Conservation (phyloP, 2,329 filamentous ascomycete species). For the Neoarthrinium moseri region DNA sequence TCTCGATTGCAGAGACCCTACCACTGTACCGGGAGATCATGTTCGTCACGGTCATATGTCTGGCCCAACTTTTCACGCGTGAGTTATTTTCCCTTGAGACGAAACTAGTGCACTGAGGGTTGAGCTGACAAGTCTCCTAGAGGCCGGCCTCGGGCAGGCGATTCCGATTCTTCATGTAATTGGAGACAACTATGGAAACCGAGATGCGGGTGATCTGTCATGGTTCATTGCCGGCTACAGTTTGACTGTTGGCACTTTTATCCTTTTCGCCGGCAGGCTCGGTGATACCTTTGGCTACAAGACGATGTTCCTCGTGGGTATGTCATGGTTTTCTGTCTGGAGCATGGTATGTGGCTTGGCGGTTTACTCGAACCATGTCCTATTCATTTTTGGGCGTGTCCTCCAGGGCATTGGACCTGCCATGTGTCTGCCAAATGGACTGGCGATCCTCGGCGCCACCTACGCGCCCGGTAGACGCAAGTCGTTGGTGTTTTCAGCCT, state of each 20-base stretch:
- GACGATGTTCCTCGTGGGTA: slow-evolving; percentile 39
- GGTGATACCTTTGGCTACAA: slow-evolving; percentile 47
- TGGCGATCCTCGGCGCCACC: slow-evolving; percentile 53
- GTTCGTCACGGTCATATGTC: slow-evolving; percentile 34
- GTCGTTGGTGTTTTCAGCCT: slow-evolving; percentile 32
- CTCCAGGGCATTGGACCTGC: slow-evolving; percentile 55
- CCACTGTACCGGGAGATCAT: slow-evolving; percentile 18
- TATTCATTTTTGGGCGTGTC: slow-evolving; percentile 46
- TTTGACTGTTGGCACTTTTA: slow-evolving; percentile 43
- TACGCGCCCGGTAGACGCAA: slow-evolving; percentile 41
- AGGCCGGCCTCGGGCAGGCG: slow-evolving; percentile 36
- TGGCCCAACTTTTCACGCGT: slow-evolving; percentile 25
- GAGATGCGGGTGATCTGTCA: slow-evolving; percentile 33
- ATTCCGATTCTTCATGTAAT: slow-evolving; percentile 43
- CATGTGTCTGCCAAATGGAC: slow-evolving; percentile 52
- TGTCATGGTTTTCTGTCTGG: slow-evolving; percentile 40
- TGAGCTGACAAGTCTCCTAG: slow-evolving; percentile 22
- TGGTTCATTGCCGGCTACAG: slow-evolving; percentile 48
- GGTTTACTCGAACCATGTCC: slow-evolving; percentile 24
- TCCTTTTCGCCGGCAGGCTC: slow-evolving; percentile 43
- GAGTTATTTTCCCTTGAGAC: background rate
- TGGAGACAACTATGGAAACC: slow-evolving; percentile 37
- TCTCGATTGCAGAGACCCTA: slow-evolving; percentile 10
- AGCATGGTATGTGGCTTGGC: slow-evolving; percentile 36
- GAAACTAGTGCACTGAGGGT: background rate